These are phyloP conservation scores for Aspergillus ochraceoroseus DNA, from an alignment of 2,329 filamentous ascomycete species.

Conservation along the genomic window DNA sequence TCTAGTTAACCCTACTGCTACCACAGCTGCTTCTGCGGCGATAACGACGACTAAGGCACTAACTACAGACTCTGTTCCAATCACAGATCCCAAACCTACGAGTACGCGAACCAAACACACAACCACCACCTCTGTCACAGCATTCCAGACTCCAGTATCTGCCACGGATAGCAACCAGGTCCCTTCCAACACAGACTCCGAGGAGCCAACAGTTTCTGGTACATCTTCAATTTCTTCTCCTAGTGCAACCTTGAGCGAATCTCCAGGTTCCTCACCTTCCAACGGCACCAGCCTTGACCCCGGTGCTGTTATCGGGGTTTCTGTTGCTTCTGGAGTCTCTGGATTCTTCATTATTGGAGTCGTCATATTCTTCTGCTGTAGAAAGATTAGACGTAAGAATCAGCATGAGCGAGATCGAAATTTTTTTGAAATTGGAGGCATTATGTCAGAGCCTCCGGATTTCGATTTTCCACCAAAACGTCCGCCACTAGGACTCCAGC, in stretches of 20 bases:
- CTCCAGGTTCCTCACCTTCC: slow-evolving; percentile 8
- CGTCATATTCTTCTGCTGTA: slow-evolving; percentile 31
- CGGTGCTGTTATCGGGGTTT: slow-evolving; percentile 36
- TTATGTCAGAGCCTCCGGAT: slow-evolving; percentile 36
- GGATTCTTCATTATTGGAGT: slow-evolving; percentile 34
- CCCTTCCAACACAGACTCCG: slow-evolving; percentile 5
- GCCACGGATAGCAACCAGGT: slow-evolving; percentile 7
- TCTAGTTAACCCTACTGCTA: slow-evolving; percentile 7
- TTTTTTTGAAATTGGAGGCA: slow-evolving; percentile 39
- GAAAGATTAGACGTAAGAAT: slow-evolving; percentile 27
- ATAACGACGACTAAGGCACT: slow-evolving; percentile 8
- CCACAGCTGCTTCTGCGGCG: slow-evolving; percentile 3
- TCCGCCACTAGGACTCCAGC: slow-evolving; percentile 20
- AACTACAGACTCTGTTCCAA: slow-evolving; percentile 1
- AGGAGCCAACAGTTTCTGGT: slow-evolving; percentile 13
- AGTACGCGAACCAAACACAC: slow-evolving; percentile 2
- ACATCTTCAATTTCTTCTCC: slow-evolving; percentile 4
- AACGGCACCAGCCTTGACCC: slow-evolving; percentile 23
- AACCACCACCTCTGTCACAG: slow-evolving; percentile 13
- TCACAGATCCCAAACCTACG: background rate
- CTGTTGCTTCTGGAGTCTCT: slow-evolving; percentile 35
- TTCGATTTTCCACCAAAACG: slow-evolving; percentile 27
- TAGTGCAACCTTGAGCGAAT: slow-evolving; percentile 12
- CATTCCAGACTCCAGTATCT: slow-evolving; percentile 20
- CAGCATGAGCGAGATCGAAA: slow-evolving; percentile 23